Base-by-base conservation (phyloP, 2,329 filamentous ascomycete genomes). In the Emmonsiellopsis sp. region DNA sequence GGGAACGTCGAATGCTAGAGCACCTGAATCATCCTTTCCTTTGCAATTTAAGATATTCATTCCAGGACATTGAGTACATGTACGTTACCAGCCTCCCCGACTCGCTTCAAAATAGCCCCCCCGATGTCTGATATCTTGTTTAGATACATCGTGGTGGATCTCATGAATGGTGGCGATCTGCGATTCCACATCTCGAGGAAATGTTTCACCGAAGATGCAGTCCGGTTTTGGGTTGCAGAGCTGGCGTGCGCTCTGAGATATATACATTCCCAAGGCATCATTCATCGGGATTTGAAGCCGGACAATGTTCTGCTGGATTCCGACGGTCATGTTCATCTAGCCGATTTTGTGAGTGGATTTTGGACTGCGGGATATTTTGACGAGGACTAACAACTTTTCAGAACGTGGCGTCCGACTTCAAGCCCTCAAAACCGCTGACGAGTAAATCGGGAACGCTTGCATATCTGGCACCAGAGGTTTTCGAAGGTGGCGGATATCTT, bases 61-160 rank as follows among this genome's bases (percentile, higher is more conserved):
- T 98, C 68, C 93, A 98, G 73, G 93, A 98, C 71, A 90, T 97
- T 63, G 93, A 98, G 71, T 98, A 98, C 73, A 86, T 98, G 89
- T 95, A 78, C 65, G 87, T 71, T 55, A 60, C 17, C 40, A 31
- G 7, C 46, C 14, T 33, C 42, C 52, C 21, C 21, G 21, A 39
- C 39, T 31, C 34, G 49, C 40, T 39, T 27, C 21, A 27, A 27
- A 27, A 27, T 27, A 27, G 5, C 21, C 21, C 21, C 5, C 21
- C 21, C 5, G 21, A 27, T 27, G 32, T 54, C 62, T 72, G 58
- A 68, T 61, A 42, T 36, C 6, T 39, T 44, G n/a, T 51, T 17
- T 67, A 86, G 83, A 65, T 88, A 98, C 70, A 84, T 98, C 53
- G 92, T 98, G 51, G 90, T 98, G 58, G 93, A 98, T 73, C 75